phyloP scores from a whole-genome alignment of 2,329 filamentous ascomycete species.

The Xylariaceae sp. region DNA sequence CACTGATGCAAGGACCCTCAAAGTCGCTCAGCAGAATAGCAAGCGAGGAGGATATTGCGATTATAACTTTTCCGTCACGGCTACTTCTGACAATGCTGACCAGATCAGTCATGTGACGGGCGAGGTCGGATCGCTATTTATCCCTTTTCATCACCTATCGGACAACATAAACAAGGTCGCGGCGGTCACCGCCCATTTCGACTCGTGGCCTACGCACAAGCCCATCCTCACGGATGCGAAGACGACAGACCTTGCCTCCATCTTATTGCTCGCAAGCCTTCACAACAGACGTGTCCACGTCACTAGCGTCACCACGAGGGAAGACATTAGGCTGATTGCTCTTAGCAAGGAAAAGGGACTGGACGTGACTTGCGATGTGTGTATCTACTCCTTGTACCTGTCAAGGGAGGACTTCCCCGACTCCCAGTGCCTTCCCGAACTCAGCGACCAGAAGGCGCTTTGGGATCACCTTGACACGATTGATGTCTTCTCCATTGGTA shows the following conservation, averaged over 20 bases:
- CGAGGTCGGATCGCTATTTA: constrained; percentile 79
- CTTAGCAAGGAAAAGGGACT: constrained; percentile 81
- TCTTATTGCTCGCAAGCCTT: constrained; percentile 75
- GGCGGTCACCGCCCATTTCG: constrained; percentile 77
- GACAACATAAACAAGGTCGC: constrained; percentile 85
- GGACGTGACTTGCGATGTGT: constrained; percentile 80
- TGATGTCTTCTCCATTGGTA: constrained; percentile 79
- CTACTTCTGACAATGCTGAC: constrained; percentile 72
- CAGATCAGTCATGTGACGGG: constrained; percentile 72
- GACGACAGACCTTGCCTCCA: constrained; percentile 78
- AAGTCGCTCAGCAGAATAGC: constrained; percentile 71
- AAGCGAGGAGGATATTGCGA: constrained; percentile 71
- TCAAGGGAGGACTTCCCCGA: constrained; percentile 71
- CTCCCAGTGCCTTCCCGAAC: constrained; percentile 67
- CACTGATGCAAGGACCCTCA: constrained; percentile 71
- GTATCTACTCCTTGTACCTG: constrained; percentile 78
- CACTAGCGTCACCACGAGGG: constrained; percentile 78
- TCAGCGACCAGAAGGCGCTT: constrained; percentile 69
- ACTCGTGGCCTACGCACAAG: constrained; percentile 75
- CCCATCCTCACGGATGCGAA: constrained; percentile 82
- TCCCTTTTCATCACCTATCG: constrained; percentile 79
- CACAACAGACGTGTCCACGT: constrained; percentile 80
- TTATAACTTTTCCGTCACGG: constrained; percentile 78
- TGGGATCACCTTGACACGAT: constrained; percentile 75
- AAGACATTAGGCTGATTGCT: constrained; percentile 76